Conservation (phyloP, 2,329 filamentous ascomycete genomes). For the Diaporthe capsici region DNA sequence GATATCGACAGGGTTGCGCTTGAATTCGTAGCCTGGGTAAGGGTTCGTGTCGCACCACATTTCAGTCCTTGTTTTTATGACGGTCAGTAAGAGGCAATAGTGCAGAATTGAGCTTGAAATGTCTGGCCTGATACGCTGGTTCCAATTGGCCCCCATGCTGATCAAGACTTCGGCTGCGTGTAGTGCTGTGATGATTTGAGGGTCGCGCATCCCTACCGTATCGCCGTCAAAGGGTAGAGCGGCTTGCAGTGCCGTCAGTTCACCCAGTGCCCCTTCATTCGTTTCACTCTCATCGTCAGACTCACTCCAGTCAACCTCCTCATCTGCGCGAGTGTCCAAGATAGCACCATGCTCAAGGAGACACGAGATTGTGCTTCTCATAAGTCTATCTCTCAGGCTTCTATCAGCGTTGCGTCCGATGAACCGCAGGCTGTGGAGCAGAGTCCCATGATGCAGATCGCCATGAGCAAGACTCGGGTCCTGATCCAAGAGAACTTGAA, state of each 20-base stretch:
- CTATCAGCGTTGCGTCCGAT: fast-evolving
- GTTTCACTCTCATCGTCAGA: too few species aligned
- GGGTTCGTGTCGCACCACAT: too few species aligned
- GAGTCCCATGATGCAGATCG: not conserved
- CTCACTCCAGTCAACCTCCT: too few species aligned
- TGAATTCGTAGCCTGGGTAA: too few species aligned
- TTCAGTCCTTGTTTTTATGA: too few species aligned
- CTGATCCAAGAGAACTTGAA: not conserved
- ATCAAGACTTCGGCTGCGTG: not conserved
- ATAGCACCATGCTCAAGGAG: not conserved
- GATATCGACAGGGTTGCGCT: too few species aligned
- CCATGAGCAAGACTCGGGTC: not conserved
- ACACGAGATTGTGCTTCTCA: not conserved
- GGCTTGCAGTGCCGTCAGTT: not conserved
- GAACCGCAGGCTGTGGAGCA: not conserved
- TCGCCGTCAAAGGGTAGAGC: not conserved
- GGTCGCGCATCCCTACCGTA: too few species aligned
- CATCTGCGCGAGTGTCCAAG: not conserved
- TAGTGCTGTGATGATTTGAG: not conserved
- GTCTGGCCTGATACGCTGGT: too few species aligned
- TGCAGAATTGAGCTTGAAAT: too few species aligned
- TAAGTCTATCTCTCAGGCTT: not conserved
- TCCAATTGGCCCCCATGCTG: not conserved
- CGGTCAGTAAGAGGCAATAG: too few species aligned
- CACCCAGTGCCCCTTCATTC: too few species aligned